Evolutionary conservation across 2,329 filamentous ascomycete genomes (phyloP), one percentile per base, ranked within the genome.

Genomic region (Annulohypoxylon truncatum): DNA sequence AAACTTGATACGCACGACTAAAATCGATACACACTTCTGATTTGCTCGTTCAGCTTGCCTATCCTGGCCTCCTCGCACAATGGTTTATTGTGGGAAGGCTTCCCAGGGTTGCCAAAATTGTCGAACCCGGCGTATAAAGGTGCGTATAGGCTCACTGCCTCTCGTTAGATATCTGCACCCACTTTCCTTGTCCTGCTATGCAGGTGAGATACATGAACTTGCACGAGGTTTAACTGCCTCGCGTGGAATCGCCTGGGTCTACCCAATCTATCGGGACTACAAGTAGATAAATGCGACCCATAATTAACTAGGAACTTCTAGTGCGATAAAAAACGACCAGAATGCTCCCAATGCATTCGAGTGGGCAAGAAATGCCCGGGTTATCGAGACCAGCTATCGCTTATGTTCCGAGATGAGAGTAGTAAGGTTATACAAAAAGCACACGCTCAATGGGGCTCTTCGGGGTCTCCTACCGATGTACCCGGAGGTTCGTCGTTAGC

Each of bases 351-450:
- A 80, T 90, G 88, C 73, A 79, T 84, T 46, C 85, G 87, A 40
- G 83, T 87, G 47, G 82, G 83, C 72, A 87, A 87, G 76, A 83
- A 80, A 71, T 90, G 88, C 70, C 86, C 87, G 18, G 88, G 88
- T 5, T 90, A 90, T 72, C 83, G 88, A 69, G 87, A 90, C 68
- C 86, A 89, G 75, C 78, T 90, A 31, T 87, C 87, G 29, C 79
- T 90, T 61, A 86, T 90, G 83, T 90, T 90, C 74, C 86, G 88
- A 35, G 87, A 90, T 78, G 87, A 90, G 77, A 90, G 85, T 71
- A 85, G 81, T 70, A 86, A 89, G 71, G 87, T 90, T 47, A 85
- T 87, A 24, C 83, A 83, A 67, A 89, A 87, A 73, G 84, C 84
- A 18, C 84, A 86, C 59, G 84, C 83, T 24, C 84, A 81, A 76